Percentiles rank a stretch among this genome's conserved stretches.
phyloP scores from a whole-genome alignment of 768 basidiomycete genomes.

The Mycena filopes region DNA sequence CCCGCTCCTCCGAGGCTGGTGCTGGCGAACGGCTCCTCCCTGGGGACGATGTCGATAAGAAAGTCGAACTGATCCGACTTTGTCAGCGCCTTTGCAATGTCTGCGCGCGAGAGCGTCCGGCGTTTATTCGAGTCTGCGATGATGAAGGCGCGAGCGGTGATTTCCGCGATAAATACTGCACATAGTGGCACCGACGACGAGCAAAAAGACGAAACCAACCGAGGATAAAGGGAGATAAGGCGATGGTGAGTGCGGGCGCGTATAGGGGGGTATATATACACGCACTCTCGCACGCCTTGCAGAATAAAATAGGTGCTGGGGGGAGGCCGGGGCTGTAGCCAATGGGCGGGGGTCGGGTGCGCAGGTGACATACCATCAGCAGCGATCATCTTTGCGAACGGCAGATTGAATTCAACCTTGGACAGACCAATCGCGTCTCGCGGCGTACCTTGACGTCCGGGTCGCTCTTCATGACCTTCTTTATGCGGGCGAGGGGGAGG shows the following conservation, averaged over 20 bases:
- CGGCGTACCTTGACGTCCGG: constrained; percentile 89
- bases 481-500: constrained; percentile 93
- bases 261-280: constrained; percentile 33
- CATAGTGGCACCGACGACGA: background rate
- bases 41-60: constrained; percentile 93
- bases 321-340: constrained; percentile 22
- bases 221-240: too few species aligned
- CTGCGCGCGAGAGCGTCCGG: constrained; percentile 92
- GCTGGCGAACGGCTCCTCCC: constrained; percentile 67
- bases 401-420: constrained; percentile 10
- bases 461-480: constrained; percentile 99
- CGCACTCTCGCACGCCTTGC: constrained; percentile 98
- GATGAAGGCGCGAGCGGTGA: constrained; percentile 95
- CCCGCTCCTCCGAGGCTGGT: background rate
- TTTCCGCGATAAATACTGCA: constrained; percentile 95
- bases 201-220: background rate
- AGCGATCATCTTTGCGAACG: constrained; percentile 82
- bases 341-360: constrained; percentile 30
- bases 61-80: constrained; percentile 98
- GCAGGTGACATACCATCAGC: constrained; percentile 77
- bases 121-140: constrained; percentile 96
- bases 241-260: background rate
- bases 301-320: constrained; percentile 91
- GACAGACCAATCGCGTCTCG: constrained; percentile 6
- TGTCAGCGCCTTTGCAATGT: constrained; percentile 91